Evolutionary conservation across 2,329 filamentous ascomycete genomes (phyloP).

Genomic region (Calonectria pauciramosa): DNA sequence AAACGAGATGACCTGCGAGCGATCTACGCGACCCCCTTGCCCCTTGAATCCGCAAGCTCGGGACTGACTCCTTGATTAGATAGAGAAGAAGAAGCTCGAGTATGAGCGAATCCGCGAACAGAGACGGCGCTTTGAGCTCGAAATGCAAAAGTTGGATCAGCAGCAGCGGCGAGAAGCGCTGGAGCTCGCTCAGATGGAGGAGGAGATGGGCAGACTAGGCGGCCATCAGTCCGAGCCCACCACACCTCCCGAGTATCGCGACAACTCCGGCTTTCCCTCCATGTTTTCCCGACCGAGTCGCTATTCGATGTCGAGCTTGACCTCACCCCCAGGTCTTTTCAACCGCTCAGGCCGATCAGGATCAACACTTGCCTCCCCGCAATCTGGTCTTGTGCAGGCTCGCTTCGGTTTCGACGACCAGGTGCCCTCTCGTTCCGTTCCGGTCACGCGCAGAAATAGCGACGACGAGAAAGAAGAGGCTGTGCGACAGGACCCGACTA

Average conservation of each 20-base stretch:
- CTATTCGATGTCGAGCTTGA: conserved; percentile 90
- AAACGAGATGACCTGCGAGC: conserved; percentile 1
- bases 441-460: conserved; percentile 89
- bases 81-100: conserved; percentile 94
- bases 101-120: conserved; percentile 93
- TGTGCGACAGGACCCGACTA: conserved; percentile 76
- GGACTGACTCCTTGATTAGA: conserved; percentile 67
- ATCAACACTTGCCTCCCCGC: conserved; percentile 85
- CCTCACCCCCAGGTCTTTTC: conserved; percentile 82
- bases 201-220: conserved; percentile 76
- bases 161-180: conserved; percentile 86
- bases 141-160: conserved; percentile 91
- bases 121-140: conserved; percentile 88
- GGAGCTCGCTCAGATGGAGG: conserved; percentile 87
- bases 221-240: conserved; percentile 95
- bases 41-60: not conserved
- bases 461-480: conserved; percentile 89
- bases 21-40: not conserved
- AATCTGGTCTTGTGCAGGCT: conserved; percentile 71
- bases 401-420: conserved; percentile 65
- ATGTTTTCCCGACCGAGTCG: conserved; percentile 88
- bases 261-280: conserved; percentile 80
- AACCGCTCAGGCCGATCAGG: conserved; percentile 82
- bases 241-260: conserved; percentile 93
- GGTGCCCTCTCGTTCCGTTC: conserved; percentile 87